phyloP scores from a whole-genome alignment of 148 eudicot species.

The Dysphania ambrosioides region DNA sequence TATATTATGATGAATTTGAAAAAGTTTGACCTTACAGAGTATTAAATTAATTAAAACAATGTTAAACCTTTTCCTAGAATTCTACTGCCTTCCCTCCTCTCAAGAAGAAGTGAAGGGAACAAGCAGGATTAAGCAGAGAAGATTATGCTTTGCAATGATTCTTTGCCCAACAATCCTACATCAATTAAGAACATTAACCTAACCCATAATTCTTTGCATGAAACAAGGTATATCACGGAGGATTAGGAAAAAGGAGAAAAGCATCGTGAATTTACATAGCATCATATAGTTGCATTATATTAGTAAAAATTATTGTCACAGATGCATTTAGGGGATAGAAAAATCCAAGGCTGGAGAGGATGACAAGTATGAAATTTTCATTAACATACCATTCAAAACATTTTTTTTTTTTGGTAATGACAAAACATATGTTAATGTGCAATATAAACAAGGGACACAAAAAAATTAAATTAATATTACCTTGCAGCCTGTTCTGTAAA shows the following conservation, averaged over 20 bases:
- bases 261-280: not conserved
- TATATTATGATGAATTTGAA: not conserved
- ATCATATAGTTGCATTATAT: not conserved
- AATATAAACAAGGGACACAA: constrained; percentile 7
- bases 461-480: constrained; percentile 33
- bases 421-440: not conserved
- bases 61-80: not conserved
- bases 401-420: no score
- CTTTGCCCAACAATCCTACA: not conserved
- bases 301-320: not conserved
- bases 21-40: not conserved
- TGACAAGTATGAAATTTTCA: no score
- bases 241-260: not conserved
- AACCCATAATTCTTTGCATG: not conserved
- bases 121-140: not conserved
- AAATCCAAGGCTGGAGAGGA: not conserved
- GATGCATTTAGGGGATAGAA: not conserved
- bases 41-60: not conserved
- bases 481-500: constrained; percentile 92
- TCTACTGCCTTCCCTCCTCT: not conserved
- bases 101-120: not conserved
- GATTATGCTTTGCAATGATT: not conserved
- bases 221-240: not conserved
- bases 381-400: not conserved
- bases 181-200: not conserved